A percentile compares a stretch with the other conserved stretches of the same genome.
Evolutionary conservation across 805 yeast species (phyloP).

Genomic region (Alloascoidea hylecoeti): DNA sequence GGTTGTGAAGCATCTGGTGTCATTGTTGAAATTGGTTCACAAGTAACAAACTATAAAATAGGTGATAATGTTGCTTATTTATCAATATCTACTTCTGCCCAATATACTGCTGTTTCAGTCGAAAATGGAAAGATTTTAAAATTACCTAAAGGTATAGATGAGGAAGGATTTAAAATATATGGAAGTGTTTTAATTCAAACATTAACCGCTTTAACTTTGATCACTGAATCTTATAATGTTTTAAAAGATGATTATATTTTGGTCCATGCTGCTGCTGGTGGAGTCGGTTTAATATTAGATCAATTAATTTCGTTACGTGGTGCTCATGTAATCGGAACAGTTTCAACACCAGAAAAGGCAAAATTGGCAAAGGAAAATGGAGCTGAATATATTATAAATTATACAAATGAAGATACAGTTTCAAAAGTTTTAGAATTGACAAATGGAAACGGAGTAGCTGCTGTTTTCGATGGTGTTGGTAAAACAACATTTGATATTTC

Average conservation of each 20-base stretch:
- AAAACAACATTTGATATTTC: slow-evolving; percentile 63
- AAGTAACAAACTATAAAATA: slow-evolving; percentile 31
- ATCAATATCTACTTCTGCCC: slow-evolving; percentile 48
- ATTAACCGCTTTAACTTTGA: slow-evolving; percentile 64
- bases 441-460: slow-evolving; percentile 51
- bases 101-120: slow-evolving; percentile 37
- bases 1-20: slow-evolving; percentile 53
- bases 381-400: slow-evolving; percentile 59
- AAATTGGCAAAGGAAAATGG: slow-evolving; percentile 54
- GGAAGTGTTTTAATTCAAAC: slow-evolving; percentile 43
- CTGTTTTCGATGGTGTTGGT: slow-evolving; percentile 63
- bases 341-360: slow-evolving; percentile 66
- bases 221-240: slow-evolving; percentile 51
- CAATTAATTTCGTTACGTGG: slow-evolving; percentile 54
- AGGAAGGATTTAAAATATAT: slow-evolving; percentile 11
- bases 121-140: slow-evolving; percentile 8
- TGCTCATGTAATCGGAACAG: slow-evolving; percentile 75
- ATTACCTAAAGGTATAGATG: slow-evolving; percentile 22
- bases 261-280: slow-evolving; percentile 93
- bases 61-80: slow-evolving; percentile 64
- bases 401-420: slow-evolving; percentile 33
- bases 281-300: slow-evolving; percentile 63
- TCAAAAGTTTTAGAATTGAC: slow-evolving; percentile 45
- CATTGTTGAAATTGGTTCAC: slow-evolving; percentile 48
- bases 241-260: slow-evolving; percentile 58